A percentile compares a stretch with the other conserved stretches of the same genome.
phyloP scores from a whole-genome alignment of 2,329 filamentous ascomycete species.

The Curvularia sp. region DNA sequence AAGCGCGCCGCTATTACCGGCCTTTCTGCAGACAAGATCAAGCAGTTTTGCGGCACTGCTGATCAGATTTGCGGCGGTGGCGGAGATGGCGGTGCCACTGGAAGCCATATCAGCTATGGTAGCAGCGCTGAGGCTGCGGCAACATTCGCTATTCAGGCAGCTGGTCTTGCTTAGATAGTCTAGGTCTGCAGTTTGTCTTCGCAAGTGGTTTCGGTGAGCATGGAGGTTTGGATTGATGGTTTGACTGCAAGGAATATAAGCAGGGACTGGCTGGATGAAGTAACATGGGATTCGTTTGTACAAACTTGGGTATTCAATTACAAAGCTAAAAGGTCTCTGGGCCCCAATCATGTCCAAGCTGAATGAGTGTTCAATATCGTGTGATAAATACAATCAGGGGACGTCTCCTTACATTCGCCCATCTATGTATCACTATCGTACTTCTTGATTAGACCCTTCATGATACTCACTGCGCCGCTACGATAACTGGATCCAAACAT shows the following conservation, averaged over 20 bases:
- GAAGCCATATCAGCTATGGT: conserved; percentile 42
- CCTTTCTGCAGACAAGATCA: conserved; percentile 28
- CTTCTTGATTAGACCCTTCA: conserved; percentile 74
- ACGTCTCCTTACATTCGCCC: background rate
- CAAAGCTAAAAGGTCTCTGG: too few relatives aligned
- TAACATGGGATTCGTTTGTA: conserved; percentile 8
- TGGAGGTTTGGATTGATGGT: background rate
- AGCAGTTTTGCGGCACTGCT: conserved; percentile 39
- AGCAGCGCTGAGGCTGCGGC: conserved; percentile 37
- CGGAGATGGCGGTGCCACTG: conserved; percentile 33
- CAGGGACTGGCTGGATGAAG: background rate
- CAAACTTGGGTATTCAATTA: conserved; percentile 9
- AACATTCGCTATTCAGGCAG: conserved; percentile 35
- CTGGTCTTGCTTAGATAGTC: conserved; percentile 26
- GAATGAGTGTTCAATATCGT: too few relatives aligned
- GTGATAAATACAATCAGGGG: background rate
- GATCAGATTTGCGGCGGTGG: conserved; percentile 38
- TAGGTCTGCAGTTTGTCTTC: background rate
- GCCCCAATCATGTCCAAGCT: too few relatives aligned
- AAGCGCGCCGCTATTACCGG: conserved; percentile 34
- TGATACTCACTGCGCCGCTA: conserved; percentile 77
- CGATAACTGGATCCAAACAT: conserved; percentile 84
- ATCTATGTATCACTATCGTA: conserved; percentile 59
- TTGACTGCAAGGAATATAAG: background rate
- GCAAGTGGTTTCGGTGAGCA: background rate